Conservation (phyloP, 345 rosid species). For the Aquilaria yunnanensis region DNA sequence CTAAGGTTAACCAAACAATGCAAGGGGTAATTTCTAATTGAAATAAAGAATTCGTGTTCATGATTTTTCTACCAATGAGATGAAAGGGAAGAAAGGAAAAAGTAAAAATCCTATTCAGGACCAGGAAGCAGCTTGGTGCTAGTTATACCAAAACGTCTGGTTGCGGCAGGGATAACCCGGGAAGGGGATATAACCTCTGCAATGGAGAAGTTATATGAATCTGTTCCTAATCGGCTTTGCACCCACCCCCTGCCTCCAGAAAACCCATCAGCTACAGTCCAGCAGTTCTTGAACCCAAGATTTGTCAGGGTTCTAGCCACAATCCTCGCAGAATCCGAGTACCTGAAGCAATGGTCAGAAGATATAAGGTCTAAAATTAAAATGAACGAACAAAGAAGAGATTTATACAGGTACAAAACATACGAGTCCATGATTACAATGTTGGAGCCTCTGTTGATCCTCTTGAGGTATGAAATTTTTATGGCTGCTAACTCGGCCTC, state of each 20-base stretch:
- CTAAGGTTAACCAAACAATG: too few species aligned
- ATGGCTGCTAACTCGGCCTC: slow-evolving; percentile 92
- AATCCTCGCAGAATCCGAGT: slow-evolving; percentile 69
- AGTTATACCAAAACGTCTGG: slow-evolving; percentile 55
- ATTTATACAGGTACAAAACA: slow-evolving; percentile 19
- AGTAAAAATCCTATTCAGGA: slow-evolving; percentile 30
- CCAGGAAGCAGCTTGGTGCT: slow-evolving; percentile 73
- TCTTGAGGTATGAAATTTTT: slow-evolving; percentile 87
- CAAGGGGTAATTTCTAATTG: too few species aligned
- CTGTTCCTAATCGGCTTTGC: slow-evolving; percentile 81
- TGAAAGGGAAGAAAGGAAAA: too few species aligned
- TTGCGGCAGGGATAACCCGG: slow-evolving; percentile 48
- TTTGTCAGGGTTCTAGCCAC: slow-evolving; percentile 65
- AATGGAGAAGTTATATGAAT: slow-evolving; percentile 63
- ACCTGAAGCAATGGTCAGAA: slow-evolving; percentile 32
- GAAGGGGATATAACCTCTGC: slow-evolving; percentile 71
- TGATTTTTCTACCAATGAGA: too few species aligned
- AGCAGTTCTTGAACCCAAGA: slow-evolving; percentile 79
- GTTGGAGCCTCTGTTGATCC: slow-evolving; percentile 75
- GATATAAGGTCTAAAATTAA: background rate
- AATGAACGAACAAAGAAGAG: background rate
- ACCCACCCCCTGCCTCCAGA: slow-evolving; percentile 89
- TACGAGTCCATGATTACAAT: slow-evolving; percentile 85
- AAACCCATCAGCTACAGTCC: slow-evolving; percentile 70
- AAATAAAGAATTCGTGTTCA: too few species aligned